Conservation (phyloP, 2,329 filamentous ascomycete genomes). For the Aspergillus ibericus region DNA sequence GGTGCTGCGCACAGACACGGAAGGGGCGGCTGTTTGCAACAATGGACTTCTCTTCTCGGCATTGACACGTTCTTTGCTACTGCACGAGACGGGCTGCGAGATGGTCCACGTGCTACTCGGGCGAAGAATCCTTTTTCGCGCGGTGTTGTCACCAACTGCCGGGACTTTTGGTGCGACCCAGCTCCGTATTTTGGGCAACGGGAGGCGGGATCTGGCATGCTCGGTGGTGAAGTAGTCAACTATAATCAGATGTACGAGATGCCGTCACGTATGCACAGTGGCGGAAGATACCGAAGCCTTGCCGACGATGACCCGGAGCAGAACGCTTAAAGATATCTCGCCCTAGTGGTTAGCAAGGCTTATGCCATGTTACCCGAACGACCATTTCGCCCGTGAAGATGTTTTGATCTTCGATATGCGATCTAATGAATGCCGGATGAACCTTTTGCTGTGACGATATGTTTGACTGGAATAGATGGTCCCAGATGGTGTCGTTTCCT, state of each 20-base stretch:
- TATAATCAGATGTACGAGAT: constrained; percentile 89
- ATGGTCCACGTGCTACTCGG: constrained; percentile 48
- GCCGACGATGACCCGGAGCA: constrained; percentile 40
- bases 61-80: constrained; percentile 94
- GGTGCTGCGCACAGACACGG: constrained; percentile 50
- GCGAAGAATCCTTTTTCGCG: constrained; percentile 80
- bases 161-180: constrained; percentile 94
- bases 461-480: constrained; percentile 10
- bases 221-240: constrained; percentile 78
- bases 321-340: constrained; percentile 23
- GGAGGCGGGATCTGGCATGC: constrained; percentile 70
- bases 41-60: constrained; percentile 82
- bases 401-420: background rate
- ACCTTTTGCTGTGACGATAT: constrained; percentile 9
- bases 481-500: background rate
- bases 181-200: constrained; percentile 75
- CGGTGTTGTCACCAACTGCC: constrained; percentile 84
- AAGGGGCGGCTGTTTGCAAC: constrained; percentile 65
- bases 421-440: constrained; percentile 17
- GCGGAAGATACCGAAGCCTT: constrained; percentile 61
- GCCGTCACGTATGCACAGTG: constrained; percentile 63
- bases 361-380: background rate
- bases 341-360: background rate
- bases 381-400: background rate
- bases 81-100: constrained; percentile 68